Evolutionary conservation across 371 early-diverging fungal genomes (phyloP).

Genomic region (Parasitella parasitica): DNA sequence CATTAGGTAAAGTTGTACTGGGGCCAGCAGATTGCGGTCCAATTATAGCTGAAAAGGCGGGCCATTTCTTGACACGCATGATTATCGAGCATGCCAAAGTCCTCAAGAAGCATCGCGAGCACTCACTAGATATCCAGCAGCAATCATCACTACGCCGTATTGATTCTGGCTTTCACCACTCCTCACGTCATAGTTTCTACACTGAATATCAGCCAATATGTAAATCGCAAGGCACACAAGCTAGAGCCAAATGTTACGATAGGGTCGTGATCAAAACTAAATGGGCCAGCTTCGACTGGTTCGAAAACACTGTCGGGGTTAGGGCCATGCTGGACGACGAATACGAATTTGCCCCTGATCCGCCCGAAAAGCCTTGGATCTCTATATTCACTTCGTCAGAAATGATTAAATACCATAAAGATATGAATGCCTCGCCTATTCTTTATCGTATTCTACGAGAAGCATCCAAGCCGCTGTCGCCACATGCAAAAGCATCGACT

Average conservation of each 20-base stretch:
- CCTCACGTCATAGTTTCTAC: slow-evolving; percentile 5
- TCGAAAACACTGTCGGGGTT: slow-evolving; percentile 22
- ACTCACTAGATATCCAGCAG: slow-evolving; percentile 4
- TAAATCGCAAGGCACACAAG: slow-evolving; percentile 34
- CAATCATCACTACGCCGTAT: slow-evolving; percentile 11
- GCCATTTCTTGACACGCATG: slow-evolving; percentile 45
- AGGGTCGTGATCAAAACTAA: slow-evolving; percentile 27
- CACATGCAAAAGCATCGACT: background rate
- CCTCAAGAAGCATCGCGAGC: slow-evolving; percentile 7
- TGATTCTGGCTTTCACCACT: slow-evolving; percentile 26
- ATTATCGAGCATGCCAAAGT: slow-evolving; percentile 46
- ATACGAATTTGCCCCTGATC: slow-evolving; percentile 25
- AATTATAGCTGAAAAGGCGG: slow-evolving; percentile 44
- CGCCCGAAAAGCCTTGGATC: slow-evolving; percentile 42
- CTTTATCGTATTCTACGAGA: slow-evolving; percentile 36
- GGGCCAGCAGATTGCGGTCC: slow-evolving; percentile 45
- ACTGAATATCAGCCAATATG: slow-evolving; percentile 24
- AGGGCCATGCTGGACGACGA: slow-evolving; percentile 38
- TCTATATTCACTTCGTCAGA: slow-evolving; percentile 32
- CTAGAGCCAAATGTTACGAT: slow-evolving; percentile 41
- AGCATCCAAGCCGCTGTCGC: slow-evolving; percentile 22
- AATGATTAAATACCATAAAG: slow-evolving; percentile 17
- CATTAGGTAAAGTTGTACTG: slow-evolving; percentile 47
- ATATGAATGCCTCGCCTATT: slow-evolving; percentile 24
- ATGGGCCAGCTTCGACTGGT: slow-evolving; percentile 31